Percentiles rank a stretch among this genome's conserved stretches.
Evolutionary conservation across 2,329 filamentous ascomycete species (phyloP).

Genomic region (Xylaria sp.): DNA sequence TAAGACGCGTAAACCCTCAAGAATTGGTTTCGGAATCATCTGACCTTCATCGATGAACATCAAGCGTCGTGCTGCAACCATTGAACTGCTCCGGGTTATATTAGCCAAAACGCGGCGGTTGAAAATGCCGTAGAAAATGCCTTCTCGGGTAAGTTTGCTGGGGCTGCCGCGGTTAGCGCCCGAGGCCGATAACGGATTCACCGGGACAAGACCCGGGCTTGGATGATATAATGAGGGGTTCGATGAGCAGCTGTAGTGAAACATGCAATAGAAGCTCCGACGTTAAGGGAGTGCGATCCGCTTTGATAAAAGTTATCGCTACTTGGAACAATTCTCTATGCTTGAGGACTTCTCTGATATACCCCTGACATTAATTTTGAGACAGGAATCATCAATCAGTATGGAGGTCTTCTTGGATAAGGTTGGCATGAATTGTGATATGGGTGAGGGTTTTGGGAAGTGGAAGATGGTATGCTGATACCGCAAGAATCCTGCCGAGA

Average conservation of each 20-base stretch:
- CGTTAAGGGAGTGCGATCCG: neutral
- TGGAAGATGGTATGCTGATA: slow-evolving; percentile 24
- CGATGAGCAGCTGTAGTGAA: neutral
- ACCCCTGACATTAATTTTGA: neutral
- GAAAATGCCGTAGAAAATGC: no score
- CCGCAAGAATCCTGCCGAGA: neutral
- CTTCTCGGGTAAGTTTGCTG: neutral
- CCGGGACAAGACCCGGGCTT: neutral
- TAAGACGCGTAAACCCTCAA: no score
- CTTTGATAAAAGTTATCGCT: neutral
- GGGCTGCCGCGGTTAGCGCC: neutral
- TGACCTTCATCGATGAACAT: neutral
- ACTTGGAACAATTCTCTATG: neutral
- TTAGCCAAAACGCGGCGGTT: neutral
- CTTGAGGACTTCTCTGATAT: neutral
- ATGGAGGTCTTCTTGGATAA: slow-evolving; percentile 12
- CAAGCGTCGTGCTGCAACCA: no score
- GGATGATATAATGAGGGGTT: neutral
- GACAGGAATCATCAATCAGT: neutral
- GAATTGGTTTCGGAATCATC: neutral
- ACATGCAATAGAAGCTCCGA: neutral
- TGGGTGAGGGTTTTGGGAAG: slow-evolving; percentile 26
- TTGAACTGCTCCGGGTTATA: neutral
- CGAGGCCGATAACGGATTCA: neutral
- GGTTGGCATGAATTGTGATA: slow-evolving; percentile 18